Conservation (phyloP, 345 rosid genomes). For the Barbarea vulgaris region DNA sequence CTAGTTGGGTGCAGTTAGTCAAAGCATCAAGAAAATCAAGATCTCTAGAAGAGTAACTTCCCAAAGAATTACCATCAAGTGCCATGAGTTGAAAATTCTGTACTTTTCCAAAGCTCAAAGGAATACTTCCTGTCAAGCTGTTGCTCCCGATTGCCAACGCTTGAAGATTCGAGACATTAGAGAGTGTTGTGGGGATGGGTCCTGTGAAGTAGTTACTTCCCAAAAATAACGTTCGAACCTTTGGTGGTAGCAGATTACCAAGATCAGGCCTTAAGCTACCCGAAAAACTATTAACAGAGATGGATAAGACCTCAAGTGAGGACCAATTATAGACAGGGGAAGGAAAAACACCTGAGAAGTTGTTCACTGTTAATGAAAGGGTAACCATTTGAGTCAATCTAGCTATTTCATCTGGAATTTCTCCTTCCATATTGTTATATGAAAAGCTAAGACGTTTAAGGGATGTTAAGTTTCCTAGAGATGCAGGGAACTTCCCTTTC, state of each 20-base stretch:
- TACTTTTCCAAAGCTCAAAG: neutral
- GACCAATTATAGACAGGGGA: neutral
- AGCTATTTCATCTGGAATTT: neutral
- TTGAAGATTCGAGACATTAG: neutral
- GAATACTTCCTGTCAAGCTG: neutral
- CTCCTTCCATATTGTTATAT: neutral
- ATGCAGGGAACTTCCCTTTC: neutral
- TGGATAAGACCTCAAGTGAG: neutral
- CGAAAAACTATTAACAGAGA: neutral
- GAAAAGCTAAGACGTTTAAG: neutral
- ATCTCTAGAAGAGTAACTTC: neutral
- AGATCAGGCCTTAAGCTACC: neutral
- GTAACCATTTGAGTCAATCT: neutral
- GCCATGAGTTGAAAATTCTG: fast-evolving
- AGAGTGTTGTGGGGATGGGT: neutral
- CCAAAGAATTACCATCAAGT: neutral
- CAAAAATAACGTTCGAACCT: fast-evolving
- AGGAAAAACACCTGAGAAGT: neutral
- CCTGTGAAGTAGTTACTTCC: neutral
- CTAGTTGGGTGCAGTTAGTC: slow-evolving; percentile 14
- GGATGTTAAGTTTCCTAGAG: neutral
- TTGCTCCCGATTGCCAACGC: neutral
- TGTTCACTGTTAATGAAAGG: too few species aligned
- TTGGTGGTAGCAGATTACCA: slow-evolving; percentile 2
- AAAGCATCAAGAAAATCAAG: slow-evolving; percentile 8